Percentiles rank a stretch among this genome's conserved stretches.
These are phyloP conservation scores for Acanthamoeba rhysodes DNA, from an alignment of 208 protist species.

Conservation along the genomic window DNA sequence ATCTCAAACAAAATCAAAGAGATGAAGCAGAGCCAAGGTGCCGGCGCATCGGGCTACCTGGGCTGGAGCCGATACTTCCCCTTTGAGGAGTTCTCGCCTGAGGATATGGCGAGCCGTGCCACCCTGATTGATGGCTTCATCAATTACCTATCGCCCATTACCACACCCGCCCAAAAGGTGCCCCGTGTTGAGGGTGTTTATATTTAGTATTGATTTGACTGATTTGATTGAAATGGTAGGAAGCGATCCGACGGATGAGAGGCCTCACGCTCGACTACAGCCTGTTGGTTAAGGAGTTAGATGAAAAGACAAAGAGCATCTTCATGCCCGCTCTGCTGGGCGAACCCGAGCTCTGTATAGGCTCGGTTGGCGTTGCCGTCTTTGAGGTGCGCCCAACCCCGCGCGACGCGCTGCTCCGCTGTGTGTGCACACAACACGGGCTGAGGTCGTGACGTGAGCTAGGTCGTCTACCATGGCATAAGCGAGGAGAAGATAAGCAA, in stretches of 20 bases:
- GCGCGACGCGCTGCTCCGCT: background rate
- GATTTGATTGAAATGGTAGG: background rate
- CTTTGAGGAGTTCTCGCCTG: constrained; percentile 33
- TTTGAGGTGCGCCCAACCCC: background rate
- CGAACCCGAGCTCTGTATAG: constrained; percentile 24
- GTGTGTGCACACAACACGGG: background rate
- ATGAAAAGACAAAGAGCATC: background rate
- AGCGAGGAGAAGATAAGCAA: background rate
- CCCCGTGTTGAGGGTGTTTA: too few species aligned
- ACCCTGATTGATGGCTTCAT: constrained; percentile 56
- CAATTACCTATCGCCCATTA: background rate
- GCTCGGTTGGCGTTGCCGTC: constrained; percentile 38
- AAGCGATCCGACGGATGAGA: background rate
- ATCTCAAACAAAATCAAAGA: background rate
- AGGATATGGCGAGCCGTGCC: background rate
- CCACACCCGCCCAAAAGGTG: constrained; percentile 34
- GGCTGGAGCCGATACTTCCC: constrained; percentile 50
- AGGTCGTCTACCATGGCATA: background rate
- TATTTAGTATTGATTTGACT: background rate
- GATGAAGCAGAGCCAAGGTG: background rate
- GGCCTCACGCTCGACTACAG: constrained; percentile 43
- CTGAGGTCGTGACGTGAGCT: background rate
- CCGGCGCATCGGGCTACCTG: background rate
- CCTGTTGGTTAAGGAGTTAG: background rate
- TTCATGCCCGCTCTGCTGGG: background rate